Conservation (phyloP, 2,329 filamentous ascomycete genomes). For the Dichotomopilus funicola region DNA sequence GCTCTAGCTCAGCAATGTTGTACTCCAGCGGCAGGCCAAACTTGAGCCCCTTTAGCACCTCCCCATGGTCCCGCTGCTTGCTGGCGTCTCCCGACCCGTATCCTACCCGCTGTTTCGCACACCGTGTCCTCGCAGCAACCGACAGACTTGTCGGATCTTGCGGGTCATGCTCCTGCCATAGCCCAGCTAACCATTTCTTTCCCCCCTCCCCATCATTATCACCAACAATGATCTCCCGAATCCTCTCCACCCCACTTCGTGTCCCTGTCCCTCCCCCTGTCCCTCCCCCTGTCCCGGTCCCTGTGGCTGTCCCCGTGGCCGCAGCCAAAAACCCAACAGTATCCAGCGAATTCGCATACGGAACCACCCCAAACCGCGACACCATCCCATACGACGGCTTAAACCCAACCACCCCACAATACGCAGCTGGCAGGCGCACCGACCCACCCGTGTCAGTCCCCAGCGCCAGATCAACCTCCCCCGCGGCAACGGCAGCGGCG, state of each 20-base stretch:
- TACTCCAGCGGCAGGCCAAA: slow-evolving; percentile 68
- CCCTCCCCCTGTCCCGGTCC: too few relatives aligned
- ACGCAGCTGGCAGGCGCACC: slow-evolving; percentile 79
- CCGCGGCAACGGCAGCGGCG: slow-evolving; percentile 70
- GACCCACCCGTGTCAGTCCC: slow-evolving; percentile 94
- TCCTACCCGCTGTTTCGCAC: slow-evolving; percentile 28
- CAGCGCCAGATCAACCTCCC: slow-evolving; percentile 56
- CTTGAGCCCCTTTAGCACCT: slow-evolving; percentile 31
- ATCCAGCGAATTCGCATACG: slow-evolving; percentile 88
- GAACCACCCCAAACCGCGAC: slow-evolving; percentile 78
- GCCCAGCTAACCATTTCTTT: slow-evolving; percentile 20
- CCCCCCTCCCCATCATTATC: slow-evolving; percentile 19
- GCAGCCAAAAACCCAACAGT: slow-evolving; percentile 72
- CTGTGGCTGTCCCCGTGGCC: too few relatives aligned
- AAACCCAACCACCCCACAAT: slow-evolving; percentile 75
- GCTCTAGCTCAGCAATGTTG: slow-evolving; percentile 75
- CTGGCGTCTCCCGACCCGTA: slow-evolving; percentile 13
- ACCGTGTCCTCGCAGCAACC: slow-evolving; percentile 45
- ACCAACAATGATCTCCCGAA: slow-evolving; percentile 47
- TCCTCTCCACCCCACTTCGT: slow-evolving; percentile 37
- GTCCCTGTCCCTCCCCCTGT: too few relatives aligned
- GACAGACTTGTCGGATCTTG: slow-evolving; percentile 71
- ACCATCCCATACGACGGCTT: slow-evolving; percentile 89
- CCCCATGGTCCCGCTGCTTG: not conserved
- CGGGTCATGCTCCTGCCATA: slow-evolving; percentile 53